phyloP scores from a whole-genome alignment of 2,329 filamentous ascomycete genomes.

The Aureobasidium sp. region DNA sequence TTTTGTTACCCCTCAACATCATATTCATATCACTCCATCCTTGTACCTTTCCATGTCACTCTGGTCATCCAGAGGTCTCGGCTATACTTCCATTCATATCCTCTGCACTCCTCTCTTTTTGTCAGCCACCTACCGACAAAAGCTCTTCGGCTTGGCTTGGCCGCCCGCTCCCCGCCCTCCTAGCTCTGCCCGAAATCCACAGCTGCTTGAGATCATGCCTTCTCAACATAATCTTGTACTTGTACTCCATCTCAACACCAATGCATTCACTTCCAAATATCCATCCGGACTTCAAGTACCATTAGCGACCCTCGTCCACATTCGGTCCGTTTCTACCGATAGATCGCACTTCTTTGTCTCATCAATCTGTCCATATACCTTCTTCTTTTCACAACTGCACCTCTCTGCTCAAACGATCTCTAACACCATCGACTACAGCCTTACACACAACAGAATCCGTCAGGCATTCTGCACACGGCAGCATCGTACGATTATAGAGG shows the following conservation, averaged over 20 bases:
- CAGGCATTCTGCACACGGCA: constrained; percentile 4
- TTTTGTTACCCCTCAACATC: constrained; percentile 10
- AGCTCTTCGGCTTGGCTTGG: constrained; percentile 7
- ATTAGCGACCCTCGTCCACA: neutral
- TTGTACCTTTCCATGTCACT: constrained; percentile 2
- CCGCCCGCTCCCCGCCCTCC: constrained; percentile 7
- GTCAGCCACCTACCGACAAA: neutral
- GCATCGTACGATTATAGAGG: neutral
- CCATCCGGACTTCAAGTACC: neutral
- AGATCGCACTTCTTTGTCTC: neutral
- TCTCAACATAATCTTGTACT: constrained; percentile 6
- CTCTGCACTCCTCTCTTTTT: constrained; percentile 1
- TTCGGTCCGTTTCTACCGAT: neutral
- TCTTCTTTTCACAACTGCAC: neutral
- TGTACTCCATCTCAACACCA: constrained; percentile 8
- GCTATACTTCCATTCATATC: neutral
- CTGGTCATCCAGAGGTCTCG: neutral
- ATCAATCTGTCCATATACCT: neutral
- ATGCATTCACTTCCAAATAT: neutral
- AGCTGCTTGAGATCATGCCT: neutral
- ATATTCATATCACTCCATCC: neutral
- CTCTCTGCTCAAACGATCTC: neutral
- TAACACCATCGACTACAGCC: neutral
- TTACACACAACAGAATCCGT: neutral
- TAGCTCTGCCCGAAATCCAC: neutral